Percentiles rank a stretch among this genome's conserved stretches.
Conservation (phyloP, 306 rosid genomes). For the Prunus salicina region DNA sequence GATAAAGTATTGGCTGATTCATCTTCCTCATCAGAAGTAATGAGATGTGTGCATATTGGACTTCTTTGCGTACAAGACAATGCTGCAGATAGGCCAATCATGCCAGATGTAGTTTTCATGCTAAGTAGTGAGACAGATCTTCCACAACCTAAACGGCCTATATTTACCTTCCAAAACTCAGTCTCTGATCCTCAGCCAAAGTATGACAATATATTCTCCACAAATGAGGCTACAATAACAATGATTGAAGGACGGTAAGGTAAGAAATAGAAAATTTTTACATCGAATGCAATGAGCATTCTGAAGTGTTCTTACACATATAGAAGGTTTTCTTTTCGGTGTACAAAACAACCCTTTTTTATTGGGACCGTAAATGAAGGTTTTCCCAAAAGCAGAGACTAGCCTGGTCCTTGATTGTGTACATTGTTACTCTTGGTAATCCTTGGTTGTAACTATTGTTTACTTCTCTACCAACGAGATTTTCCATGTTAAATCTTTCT, state of each 20-base stretch:
- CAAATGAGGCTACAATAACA: constrained; percentile 3
- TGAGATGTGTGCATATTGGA: constrained; percentile 19
- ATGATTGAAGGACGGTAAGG: constrained; percentile 12
- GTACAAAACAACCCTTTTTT: too few relatives aligned
- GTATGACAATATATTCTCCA: background rate
- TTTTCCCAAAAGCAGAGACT: too few relatives aligned
- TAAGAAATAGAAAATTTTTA: background rate
- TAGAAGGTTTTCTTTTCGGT: too few relatives aligned
- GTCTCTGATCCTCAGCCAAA: background rate
- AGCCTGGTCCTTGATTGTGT: too few relatives aligned
- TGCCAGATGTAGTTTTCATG: constrained; percentile 19
- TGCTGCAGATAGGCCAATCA: constrained; percentile 25
- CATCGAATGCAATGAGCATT: background rate
- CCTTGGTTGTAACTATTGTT: too few relatives aligned
- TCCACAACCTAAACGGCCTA: constrained; percentile 20
- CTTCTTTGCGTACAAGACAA: constrained; percentile 32
- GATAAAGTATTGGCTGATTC: background rate
- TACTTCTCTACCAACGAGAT: too few relatives aligned
- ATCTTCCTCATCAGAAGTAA: background rate
- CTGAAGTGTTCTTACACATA: background rate
- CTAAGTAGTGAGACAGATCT: constrained; percentile 5
- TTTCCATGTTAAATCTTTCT: too few relatives aligned
- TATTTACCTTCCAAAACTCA: background rate
- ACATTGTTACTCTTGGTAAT: too few relatives aligned
- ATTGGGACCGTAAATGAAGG: too few relatives aligned